These are phyloP conservation scores for Xylaria sp. DNA, from an alignment of 2,329 filamentous ascomycete genomes.

Conservation along the genomic window DNA sequence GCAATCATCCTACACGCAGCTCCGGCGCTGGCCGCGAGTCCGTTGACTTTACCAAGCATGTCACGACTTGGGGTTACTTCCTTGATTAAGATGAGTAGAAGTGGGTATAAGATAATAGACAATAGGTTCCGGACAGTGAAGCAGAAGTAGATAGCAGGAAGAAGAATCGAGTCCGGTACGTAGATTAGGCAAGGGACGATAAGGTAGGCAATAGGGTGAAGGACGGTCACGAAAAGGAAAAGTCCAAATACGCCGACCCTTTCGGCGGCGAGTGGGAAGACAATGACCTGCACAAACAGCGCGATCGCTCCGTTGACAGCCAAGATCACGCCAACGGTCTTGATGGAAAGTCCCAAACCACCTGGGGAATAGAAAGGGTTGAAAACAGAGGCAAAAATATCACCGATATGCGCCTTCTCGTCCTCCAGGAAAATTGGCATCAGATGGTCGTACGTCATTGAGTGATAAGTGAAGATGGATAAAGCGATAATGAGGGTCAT, in stretches of 20 bases:
- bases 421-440: slow-evolving; percentile 95
- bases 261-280: slow-evolving; percentile 70
- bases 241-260: slow-evolving; percentile 68
- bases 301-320: slow-evolving; percentile 68
- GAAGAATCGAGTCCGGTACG: slow-evolving; percentile 62
- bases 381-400: slow-evolving; percentile 47
- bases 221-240: slow-evolving; percentile 66
- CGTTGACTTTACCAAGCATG: slow-evolving; percentile 72
- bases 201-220: slow-evolving; percentile 71
- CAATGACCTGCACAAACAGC: slow-evolving; percentile 66
- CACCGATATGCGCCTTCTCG: slow-evolving; percentile 60
- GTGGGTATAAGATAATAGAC: slow-evolving; percentile 72
- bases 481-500: slow-evolving; percentile 82
- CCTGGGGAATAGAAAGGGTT: slow-evolving; percentile 67
- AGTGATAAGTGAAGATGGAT: slow-evolving; percentile 92
- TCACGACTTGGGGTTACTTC: slow-evolving; percentile 67
- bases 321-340: slow-evolving; percentile 70
- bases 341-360: slow-evolving; percentile 70
- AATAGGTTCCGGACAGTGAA: slow-evolving; percentile 68
- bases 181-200: slow-evolving; percentile 68
- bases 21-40: slow-evolving; percentile 71
- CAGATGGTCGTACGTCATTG: slow-evolving; percentile 93
- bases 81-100: slow-evolving; percentile 74
- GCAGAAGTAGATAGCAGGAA: slow-evolving; percentile 67
- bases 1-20: slow-evolving; percentile 75